A percentile compares a stretch with the other conserved stretches of the same genome.
phyloP scores from a whole-genome alignment of 2,329 filamentous ascomycete genomes.

The Fusarium illudens region DNA sequence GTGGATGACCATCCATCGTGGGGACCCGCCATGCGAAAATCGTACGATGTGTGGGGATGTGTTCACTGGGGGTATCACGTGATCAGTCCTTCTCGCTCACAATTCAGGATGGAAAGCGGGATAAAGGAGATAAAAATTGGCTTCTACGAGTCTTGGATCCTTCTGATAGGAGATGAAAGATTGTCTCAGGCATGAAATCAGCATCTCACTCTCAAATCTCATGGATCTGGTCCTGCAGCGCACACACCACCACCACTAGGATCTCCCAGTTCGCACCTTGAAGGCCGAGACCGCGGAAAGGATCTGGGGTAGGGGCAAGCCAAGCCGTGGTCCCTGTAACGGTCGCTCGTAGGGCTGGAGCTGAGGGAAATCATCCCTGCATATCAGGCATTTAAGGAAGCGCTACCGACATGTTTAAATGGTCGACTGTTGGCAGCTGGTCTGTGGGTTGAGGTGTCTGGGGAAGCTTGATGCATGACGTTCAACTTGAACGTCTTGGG shows the following conservation, averaged over 20 bases:
- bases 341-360: constrained; percentile 31
- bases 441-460: background rate
- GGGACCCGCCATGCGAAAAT: constrained; percentile 28
- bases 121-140: background rate
- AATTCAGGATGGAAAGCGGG: background rate
- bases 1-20: constrained; percentile 7
- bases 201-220: background rate
- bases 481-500: background rate
- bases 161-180: background rate
- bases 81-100: background rate
- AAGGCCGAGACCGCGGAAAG: constrained; percentile 29
- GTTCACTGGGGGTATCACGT: constrained; percentile 30
- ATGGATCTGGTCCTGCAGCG: background rate
- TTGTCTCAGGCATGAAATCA: background rate
- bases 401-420: constrained; percentile 31
- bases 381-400: constrained; percentile 30
- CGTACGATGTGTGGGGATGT: constrained; percentile 39
- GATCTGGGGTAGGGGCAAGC: constrained; percentile 24
- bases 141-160: background rate
- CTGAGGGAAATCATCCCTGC: constrained; percentile 24
- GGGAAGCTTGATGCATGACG: background rate
- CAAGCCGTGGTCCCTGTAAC: constrained; percentile 35
- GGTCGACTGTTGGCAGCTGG: constrained; percentile 7
- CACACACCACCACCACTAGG: background rate
- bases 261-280: constrained; percentile 24